Percentiles rank a stretch among this genome's conserved stretches.
These are phyloP conservation scores for Aphanomyces cochlioides DNA, from an alignment of 352 stramenopile genomes.

Conservation along the genomic window DNA sequence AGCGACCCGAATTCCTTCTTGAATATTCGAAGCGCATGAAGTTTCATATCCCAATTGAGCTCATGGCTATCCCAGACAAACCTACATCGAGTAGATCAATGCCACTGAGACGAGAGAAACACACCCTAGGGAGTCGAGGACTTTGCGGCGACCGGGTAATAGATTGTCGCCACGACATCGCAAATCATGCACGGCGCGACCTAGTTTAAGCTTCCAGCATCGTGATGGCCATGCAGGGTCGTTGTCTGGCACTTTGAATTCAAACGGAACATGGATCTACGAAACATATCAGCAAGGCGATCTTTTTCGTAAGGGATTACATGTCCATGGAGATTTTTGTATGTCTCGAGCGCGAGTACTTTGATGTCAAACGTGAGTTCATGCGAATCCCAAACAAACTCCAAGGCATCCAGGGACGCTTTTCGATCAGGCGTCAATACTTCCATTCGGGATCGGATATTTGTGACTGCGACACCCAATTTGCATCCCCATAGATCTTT, in stretches of 20 bases:
- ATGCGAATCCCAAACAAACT: slow-evolving; percentile 26
- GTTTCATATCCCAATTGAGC: slow-evolving; percentile 24
- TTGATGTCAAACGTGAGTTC: slow-evolving; percentile 27
- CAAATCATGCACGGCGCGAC: slow-evolving; percentile 23
- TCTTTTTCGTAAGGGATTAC: neutral
- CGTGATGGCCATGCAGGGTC: neutral
- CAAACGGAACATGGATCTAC: slow-evolving; percentile 22
- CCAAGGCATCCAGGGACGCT: slow-evolving; percentile 3
- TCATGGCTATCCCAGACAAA: slow-evolving; percentile 30
- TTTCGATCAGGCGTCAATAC: neutral
- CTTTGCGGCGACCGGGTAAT: neutral
- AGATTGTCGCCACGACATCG: slow-evolving; percentile 16
- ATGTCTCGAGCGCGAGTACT: slow-evolving; percentile 9
- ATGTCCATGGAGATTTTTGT: neutral
- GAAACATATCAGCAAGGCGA: neutral
- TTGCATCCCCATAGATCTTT: slow-evolving; percentile 11
- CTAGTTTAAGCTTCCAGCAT: slow-evolving; percentile 22
- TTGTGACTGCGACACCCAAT: slow-evolving; percentile 24
- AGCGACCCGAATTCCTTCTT: slow-evolving; percentile 12
- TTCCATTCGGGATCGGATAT: slow-evolving; percentile 13
- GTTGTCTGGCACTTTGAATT: slow-evolving; percentile 9
- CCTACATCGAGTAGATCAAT: neutral
- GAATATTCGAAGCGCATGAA: slow-evolving; percentile 6
- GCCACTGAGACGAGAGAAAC: neutral
- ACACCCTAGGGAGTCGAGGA: slow-evolving; percentile 18